phyloP scores from a whole-genome alignment of 495 filamentous ascomycete species.

The Elasticomyces elasticus region DNA sequence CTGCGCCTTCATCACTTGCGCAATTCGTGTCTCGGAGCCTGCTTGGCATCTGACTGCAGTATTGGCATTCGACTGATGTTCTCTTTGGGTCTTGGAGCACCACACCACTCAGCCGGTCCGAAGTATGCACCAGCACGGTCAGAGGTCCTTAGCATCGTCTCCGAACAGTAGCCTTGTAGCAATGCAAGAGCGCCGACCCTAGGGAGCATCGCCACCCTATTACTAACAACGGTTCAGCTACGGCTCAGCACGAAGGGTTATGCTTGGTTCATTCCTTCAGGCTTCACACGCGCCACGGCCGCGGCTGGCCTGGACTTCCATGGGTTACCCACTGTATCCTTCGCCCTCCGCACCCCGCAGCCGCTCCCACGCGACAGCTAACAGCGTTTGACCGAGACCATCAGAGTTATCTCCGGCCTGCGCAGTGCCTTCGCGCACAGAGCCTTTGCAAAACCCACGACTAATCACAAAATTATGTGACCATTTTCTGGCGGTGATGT shows the following conservation, averaged over 20 bases:
- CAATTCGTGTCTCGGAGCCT: not conserved
- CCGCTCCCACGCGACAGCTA: not conserved
- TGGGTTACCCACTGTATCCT: not conserved
- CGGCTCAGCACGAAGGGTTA: not conserved
- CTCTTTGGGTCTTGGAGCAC: too few species aligned
- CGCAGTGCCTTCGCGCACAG: not conserved
- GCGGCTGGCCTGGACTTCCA: not conserved
- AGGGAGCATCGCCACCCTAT: too few species aligned
- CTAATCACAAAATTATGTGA: too few species aligned
- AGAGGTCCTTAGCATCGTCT: too few species aligned
- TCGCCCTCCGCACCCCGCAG: not conserved
- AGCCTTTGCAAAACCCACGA: not conserved
- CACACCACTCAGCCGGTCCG: not conserved
- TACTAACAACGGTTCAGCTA: not conserved
- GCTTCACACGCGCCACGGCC: not conserved
- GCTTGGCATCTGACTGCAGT: not conserved
- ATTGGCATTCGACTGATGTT: too few species aligned
- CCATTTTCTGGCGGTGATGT: too few species aligned
- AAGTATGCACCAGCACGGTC: too few species aligned
- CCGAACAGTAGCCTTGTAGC: too few species aligned
- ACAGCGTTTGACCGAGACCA: not conserved
- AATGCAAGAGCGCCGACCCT: too few species aligned
- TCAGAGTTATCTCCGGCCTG: not conserved
- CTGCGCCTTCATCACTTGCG: not conserved
- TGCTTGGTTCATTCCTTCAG: too few species aligned